Base-by-base conservation (phyloP, 108 stramenopile species). In the Cyclotella kingstonii region DNA sequence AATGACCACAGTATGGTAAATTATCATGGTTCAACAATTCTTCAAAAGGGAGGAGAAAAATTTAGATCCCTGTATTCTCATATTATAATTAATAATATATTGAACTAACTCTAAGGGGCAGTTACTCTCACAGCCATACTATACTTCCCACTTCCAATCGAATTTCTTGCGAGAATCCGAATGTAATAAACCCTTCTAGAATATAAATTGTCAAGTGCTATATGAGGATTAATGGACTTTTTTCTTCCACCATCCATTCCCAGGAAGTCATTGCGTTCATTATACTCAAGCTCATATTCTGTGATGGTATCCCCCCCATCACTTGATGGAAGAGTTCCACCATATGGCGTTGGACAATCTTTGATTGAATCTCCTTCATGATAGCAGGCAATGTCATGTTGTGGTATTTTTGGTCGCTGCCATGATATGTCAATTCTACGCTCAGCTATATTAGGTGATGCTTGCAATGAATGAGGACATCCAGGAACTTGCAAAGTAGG, bases 231-330 rank as follows among this genome's bases (percentile, higher is more conserved):
- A 17, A 53, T 36, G 53, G 48, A 70, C 1, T 58, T 63, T 19
- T 9, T 49, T 36, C 60, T 31, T 54, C 42, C 51, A 5, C 60
- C 66, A 59, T 65, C 81, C 36, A 30, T 78, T 42, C 80, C 84
- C 8, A 50, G 29, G 68, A 78, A 88, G 64, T 81, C 83, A 9
- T 17, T 14, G 10, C 70, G 42, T 35, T 82, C 76, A 50, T 79
- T 86, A 53, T 60, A 84, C 71, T 87, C 76, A 27, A 93, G 34
- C 74, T 85, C 69, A 65, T 93, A 93, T 45, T 84, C 84, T 25
- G 45, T 34, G 12, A 93, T 85, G 18, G 68, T 61, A 28, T 68
- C 63, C 5, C 92, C 94, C 18, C 91, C 94, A 43, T 89, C 73
- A 40, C 82, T 84, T n/a, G 63, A 60, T 26, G 84, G 65, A 10